Base-by-base conservation (phyloP, 345 rosid genomes). In the Hypericum perforatum region DNA sequence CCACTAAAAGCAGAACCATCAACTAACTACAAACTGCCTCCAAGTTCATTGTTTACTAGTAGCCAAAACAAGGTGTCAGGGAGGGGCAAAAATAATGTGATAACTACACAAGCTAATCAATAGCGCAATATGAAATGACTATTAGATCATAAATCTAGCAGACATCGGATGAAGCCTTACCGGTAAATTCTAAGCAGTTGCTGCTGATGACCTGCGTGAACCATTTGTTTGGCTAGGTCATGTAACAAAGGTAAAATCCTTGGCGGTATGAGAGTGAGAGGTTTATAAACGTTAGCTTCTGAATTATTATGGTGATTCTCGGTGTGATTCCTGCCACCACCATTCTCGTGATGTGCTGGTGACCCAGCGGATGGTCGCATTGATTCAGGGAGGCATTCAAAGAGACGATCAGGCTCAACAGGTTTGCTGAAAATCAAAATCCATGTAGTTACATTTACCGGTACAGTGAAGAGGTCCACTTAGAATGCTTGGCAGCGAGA, bases 191-290 rank as follows among this genome's bases (percentile, higher is more conserved):
- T 74, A 59, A 82, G 87, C 11, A 82, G 74, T 62, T 91, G 96
- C 68, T 91, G 98, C 52, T 87, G 98, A 53, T 82, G 98, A 41
- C 92, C 95, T 60, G 96, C 87, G 66, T 71, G 84, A 67, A 72
- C 81, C 98, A 91, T 85, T 60, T 91, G 92, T 58, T 76, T 76
- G 9, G 95, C 80, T 60, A 86, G 66, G 67, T 84, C 89, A 70
- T 77, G 90, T 52, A 80, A 85, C 77, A 94, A 44, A 42, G 94
- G 95, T 3, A 89, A 42, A 76, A 94, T 87, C 60, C 94, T 77
- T 0, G 94, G 85, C 0, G 97, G 97, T 56, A 89, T 84, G 57
- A 89, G 89, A 51, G 87, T 72, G 14, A 82, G 94, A 52, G 76
- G 78, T n/a, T 77, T 84, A 57, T 73, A 88, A 55, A 80, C 71